Evolutionary conservation across 2,329 filamentous ascomycete genomes (phyloP), one percentile per base, ranked within the genome.

Genomic region (Ophiostoma ulmi): DNA sequence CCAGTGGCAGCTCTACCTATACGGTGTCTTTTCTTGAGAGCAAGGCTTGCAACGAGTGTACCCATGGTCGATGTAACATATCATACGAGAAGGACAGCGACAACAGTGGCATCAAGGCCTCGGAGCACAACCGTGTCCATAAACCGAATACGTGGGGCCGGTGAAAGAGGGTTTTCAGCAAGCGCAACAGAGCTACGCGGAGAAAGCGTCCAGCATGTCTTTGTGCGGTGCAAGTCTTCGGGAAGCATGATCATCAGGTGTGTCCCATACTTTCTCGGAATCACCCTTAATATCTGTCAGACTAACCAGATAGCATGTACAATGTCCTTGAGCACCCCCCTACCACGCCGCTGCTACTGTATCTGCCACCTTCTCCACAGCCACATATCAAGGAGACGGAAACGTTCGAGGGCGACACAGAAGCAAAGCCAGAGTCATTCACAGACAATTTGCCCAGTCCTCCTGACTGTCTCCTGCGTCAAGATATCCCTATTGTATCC

Each of bases 221-320:
- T 77, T 2, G 80, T 87, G 11, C 78, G 77, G 52, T 84, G 81
- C 70, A 84, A 82, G 69, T 86, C 83, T 1, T 81, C 83, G 2
- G 85, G 85, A 31, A 75, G 78, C 73, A 81, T 87, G 58, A 80
- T 78, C 14, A 78, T 88, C 69, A 85, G 85, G 86, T 87, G 76
- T 73, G 83, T 76, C 1, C 2, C 8, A 17, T 20, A 31, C 4
- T 8, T 38, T 26, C 5, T 14, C 1, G 5, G 5, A 2, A 5
- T 6, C 35, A 22, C 20, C 52, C 20, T 55, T 3, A 7, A 31
- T 10, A 22, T 3, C 7, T 4, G 26, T 61, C 36, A n/a, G 48
- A n/a, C 8, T 39, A 17, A n/a, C 38, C 7, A 17, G 22, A 20
- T 31, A 87, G 85, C 74, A 79, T 88, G 66, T 80, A 86, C 75